phyloP scores from a whole-genome alignment of 2,329 filamentous ascomycete genomes.

The Zarea fungicola region DNA sequence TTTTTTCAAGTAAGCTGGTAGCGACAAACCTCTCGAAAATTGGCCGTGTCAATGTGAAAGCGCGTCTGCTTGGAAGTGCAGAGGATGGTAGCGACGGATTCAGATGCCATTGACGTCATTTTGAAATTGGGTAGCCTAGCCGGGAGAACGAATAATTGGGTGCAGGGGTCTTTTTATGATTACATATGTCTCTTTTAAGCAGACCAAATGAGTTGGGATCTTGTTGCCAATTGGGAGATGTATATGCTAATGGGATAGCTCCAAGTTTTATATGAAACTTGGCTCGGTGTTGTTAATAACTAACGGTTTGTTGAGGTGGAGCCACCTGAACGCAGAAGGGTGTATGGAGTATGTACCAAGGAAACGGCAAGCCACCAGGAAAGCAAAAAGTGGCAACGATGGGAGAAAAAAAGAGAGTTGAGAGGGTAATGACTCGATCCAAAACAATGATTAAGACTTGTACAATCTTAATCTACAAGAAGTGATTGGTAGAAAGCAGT shows the following conservation, averaged over 20 bases:
- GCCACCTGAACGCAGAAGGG: too few species aligned
- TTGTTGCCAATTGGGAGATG: too few species aligned
- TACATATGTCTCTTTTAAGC: not conserved
- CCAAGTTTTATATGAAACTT: too few species aligned
- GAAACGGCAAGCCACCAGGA: not conserved
- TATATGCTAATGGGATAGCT: too few species aligned
- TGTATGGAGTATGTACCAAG: not conserved
- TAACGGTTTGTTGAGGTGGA: too few species aligned
- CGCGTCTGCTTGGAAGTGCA: conserved; percentile 64
- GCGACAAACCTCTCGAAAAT: conserved; percentile 48
- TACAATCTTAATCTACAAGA: not conserved
- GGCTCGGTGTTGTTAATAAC: too few species aligned
- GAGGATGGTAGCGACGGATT: conserved; percentile 49
- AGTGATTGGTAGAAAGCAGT: not conserved
- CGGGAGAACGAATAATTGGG: not conserved
- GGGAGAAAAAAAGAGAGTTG: too few species aligned
- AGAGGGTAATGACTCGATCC: too few species aligned
- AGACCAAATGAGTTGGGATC: too few species aligned
- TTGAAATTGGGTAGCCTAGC: conserved; percentile 8
- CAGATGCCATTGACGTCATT: conserved; percentile 46
- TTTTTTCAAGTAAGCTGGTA: not conserved
- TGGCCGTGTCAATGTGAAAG: conserved; percentile 54
- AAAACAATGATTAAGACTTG: not conserved
- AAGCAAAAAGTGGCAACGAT: too few species aligned
- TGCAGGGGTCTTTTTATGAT: not conserved